phyloP scores from a whole-genome alignment of 768 basidiomycete species.

The Leccinum olivaceopallidum region DNA sequence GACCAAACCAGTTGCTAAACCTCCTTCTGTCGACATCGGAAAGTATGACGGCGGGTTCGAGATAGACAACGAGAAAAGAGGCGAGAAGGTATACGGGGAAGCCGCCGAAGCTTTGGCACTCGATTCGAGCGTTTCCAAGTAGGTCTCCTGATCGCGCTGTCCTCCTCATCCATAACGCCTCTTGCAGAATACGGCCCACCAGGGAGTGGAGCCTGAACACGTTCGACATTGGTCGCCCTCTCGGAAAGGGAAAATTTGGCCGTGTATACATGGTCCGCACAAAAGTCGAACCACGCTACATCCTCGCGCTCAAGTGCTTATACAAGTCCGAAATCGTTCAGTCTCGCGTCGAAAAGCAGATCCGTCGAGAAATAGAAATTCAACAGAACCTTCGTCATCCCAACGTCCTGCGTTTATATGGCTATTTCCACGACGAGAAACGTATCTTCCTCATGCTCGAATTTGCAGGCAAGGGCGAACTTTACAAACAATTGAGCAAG shows the following conservation, averaged over 20 bases:
- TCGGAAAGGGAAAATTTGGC: conserved; percentile 99
- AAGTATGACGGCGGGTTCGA: conserved; percentile 98
- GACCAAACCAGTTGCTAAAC: conserved; percentile 23
- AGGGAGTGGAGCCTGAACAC: conserved; percentile 82
- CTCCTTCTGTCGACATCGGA: conserved; percentile 67
- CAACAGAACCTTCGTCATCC: conserved; percentile 96
- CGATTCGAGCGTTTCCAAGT: conserved; percentile 78
- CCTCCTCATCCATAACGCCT: conserved; percentile 1
- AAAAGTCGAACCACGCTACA: conserved; percentile 83
- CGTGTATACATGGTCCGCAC: conserved; percentile 99
- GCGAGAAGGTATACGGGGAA: conserved; percentile 72
- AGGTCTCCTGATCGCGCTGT: conserved; percentile 24
- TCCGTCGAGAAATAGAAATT: conserved; percentile 96
- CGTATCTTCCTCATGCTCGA: conserved; percentile 98
- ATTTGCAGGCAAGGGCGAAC: conserved; percentile 94
- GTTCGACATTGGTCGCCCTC: conserved; percentile 93
- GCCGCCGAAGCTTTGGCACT: conserved; percentile 81
- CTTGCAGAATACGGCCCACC: conserved; percentile 64
- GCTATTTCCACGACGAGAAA: conserved; percentile 98
- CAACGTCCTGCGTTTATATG: conserved; percentile 90
- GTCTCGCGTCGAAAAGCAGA: conserved; percentile 93
- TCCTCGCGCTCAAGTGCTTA: conserved; percentile 94
- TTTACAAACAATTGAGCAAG: conserved; percentile 94
- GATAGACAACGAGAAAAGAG: conserved; percentile 77
- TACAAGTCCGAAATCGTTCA: conserved; percentile 96